Evolutionary conservation across 73 alveolate species (phyloP), one percentile per base, ranked within the genome.

Genomic region (Symbiodinium natans): DNA sequence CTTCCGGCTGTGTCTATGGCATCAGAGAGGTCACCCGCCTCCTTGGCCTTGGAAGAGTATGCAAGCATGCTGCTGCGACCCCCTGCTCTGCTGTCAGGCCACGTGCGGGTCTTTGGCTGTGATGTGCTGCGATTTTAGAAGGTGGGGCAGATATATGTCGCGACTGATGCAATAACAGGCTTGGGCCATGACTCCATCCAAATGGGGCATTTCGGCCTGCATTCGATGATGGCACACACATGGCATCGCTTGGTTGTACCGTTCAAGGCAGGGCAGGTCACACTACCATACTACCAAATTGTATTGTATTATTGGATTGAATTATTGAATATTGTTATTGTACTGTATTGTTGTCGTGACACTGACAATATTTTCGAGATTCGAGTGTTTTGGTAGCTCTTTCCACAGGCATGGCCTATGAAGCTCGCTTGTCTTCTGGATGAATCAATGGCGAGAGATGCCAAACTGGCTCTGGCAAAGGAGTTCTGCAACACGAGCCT

Each of bases 241-340:
- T 86, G 94, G 94, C 84, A 36, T n/a, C 83, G 94, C 25, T 68
- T 87, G 19, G 83, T 59, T 33, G 0, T 31, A 0, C 94, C n/a
- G 1, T 87, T 87, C 41, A n/a, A 87, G 94, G 86, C 85, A 5
- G 43, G 43, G 43, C 85, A 52, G 3, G 43, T 5, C 43, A 7
- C 13, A 19, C 29, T 74, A 7, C 41, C 43, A 43, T n/a, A n/a
- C n/a, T n/a, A n/a, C n/a, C n/a, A n/a, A n/a, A n/a, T n/a, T n/a
- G n/a, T n/a, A n/a, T n/a, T n/a, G n/a, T n/a, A n/a, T n/a, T n/a
- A n/a, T n/a, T n/a, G n/a, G n/a, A n/a, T n/a, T n/a, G n/a, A n/a
- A n/a, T n/a, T n/a, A n/a, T n/a, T n/a, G 8, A 8, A 1, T 36
- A 23, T 77, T 7, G 15, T 29, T 77, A 9, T 10, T 36, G 27